Conservation (phyloP, 345 rosid genomes). For the Brassica juncea region DNA sequence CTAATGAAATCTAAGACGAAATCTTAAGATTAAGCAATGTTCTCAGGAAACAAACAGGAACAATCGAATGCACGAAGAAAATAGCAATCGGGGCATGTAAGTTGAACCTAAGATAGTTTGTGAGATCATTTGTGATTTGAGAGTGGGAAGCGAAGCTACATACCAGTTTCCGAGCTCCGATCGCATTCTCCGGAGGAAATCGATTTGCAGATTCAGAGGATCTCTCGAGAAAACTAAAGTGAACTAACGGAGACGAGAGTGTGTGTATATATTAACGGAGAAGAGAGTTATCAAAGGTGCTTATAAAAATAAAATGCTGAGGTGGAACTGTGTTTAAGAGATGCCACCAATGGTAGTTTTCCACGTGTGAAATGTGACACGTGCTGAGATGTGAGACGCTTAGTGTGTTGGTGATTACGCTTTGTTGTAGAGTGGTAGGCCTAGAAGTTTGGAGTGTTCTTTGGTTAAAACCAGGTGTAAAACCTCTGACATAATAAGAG, state of each 20-base stretch:
- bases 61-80: not conserved
- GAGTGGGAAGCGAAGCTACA: not conserved
- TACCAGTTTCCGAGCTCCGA: conserved; percentile 40
- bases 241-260: conserved; percentile 10
- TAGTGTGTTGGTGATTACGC: conserved; percentile 35
- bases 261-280: conserved; percentile 13
- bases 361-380: conserved; percentile 22
- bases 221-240: conserved; percentile 16
- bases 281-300: conserved; percentile 12
- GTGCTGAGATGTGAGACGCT: conserved; percentile 31
- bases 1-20: not conserved
- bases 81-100: not conserved
- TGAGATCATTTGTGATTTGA: not conserved
- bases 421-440: conserved; percentile 19
- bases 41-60: conserved; percentile 7
- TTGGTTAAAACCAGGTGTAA: conserved; percentile 22
- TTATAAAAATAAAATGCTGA: not conserved
- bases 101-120: not conserved
- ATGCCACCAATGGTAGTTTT: conserved; percentile 10
- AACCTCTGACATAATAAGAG: not conserved
- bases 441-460: conserved; percentile 27
- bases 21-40: conserved; percentile 18
- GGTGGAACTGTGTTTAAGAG: conserved; percentile 23
- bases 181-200: conserved; percentile 35
- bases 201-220: conserved; percentile 30